phyloP scores from a whole-genome alignment of 2,329 filamentous ascomycete species.

The Pseudophaeomoniella oleicola region DNA sequence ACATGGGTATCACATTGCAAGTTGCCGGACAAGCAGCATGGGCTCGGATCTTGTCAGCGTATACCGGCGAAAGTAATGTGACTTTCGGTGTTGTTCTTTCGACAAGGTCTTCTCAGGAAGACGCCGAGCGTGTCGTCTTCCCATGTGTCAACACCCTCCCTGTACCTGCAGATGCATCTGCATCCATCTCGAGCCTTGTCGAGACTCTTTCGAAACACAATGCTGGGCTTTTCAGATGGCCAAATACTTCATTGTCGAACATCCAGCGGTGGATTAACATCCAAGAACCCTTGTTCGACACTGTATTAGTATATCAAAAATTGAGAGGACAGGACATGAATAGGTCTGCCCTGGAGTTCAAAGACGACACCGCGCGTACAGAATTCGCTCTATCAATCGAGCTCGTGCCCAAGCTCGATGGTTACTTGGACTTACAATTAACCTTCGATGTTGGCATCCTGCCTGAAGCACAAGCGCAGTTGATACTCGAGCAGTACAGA shows the following conservation, averaged over 20 bases:
- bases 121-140: slow-evolving; percentile 45
- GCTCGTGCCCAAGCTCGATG: slow-evolving; percentile 41
- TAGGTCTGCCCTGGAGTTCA: slow-evolving; percentile 40
- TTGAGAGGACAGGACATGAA: slow-evolving; percentile 9
- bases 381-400: slow-evolving; percentile 68
- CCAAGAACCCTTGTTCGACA: slow-evolving; percentile 61
- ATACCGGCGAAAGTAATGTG: slow-evolving; percentile 58
- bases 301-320: slow-evolving; percentile 72
- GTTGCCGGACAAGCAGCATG: slow-evolving; percentile 64
- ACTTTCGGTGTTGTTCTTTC: slow-evolving; percentile 73
- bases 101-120: slow-evolving; percentile 47
- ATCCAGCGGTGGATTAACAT: slow-evolving; percentile 59
- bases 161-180: slow-evolving; percentile 41
- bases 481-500: slow-evolving; percentile 61
- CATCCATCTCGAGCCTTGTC: slow-evolving; percentile 44
- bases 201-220: slow-evolving; percentile 51
- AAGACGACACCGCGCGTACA: slow-evolving; percentile 44
- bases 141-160: slow-evolving; percentile 76
- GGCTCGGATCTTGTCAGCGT: slow-evolving; percentile 59
- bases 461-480: slow-evolving; percentile 49
- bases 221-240: slow-evolving; percentile 49
- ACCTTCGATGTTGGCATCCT: slow-evolving; percentile 52
- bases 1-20: slow-evolving; percentile 56
- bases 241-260: slow-evolving; percentile 54
- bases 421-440: slow-evolving; percentile 45